Base-by-base conservation (phyloP, 2,329 filamentous ascomycete species). In the Cryphonectria carpinicola region DNA sequence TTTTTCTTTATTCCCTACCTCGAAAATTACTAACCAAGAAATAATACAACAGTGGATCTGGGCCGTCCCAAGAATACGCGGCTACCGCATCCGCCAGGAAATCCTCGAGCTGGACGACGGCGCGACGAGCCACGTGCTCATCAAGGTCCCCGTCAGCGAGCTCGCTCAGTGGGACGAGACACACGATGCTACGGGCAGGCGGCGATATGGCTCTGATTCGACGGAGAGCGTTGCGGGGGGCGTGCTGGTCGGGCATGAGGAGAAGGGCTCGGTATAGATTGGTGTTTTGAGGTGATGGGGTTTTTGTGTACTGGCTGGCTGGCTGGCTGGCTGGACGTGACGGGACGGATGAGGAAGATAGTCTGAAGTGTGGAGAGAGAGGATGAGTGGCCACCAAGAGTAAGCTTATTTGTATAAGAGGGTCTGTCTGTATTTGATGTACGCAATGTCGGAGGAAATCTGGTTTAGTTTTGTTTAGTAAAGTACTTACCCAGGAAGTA, bases 41-140 rank as follows among this genome's bases (percentile, higher is more conserved):
- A 8, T 13, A n/a, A 25, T 22, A 14, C 6, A 28, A 65, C 41
- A 73, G 68, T 76, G 65, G 73, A 67, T 63, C 43, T 61, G 66
- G 65, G 54, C 46, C 11, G 19, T 67, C 19, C 66, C 70, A 3
- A 61, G 58, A 25, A 25, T 62, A 25, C 54, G 41, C 11, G 70
- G 70, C 43, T 73, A 73, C 8, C 5, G 49, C 11, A 56, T 73
- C 25, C 71, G 65, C 3, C 60, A 65, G 14, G 67, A 69, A 37
- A 61, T 73, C 25, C 25, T 69, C 8, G 65, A 54, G 39, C 77
- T 85, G 13, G 84, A 82, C 0, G 79, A 82, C 71, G 79, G 79
- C n/a, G 84, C 82, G 1, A 78, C 81, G 64, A 83, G 82, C 0
- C 84, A 88, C 75, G 76, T 77, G n/a, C 74, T 88, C 4, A 79